These are phyloP conservation scores for Claviceps maximensis DNA, from an alignment of 2,329 filamentous ascomycete genomes.

Conservation along the genomic window DNA sequence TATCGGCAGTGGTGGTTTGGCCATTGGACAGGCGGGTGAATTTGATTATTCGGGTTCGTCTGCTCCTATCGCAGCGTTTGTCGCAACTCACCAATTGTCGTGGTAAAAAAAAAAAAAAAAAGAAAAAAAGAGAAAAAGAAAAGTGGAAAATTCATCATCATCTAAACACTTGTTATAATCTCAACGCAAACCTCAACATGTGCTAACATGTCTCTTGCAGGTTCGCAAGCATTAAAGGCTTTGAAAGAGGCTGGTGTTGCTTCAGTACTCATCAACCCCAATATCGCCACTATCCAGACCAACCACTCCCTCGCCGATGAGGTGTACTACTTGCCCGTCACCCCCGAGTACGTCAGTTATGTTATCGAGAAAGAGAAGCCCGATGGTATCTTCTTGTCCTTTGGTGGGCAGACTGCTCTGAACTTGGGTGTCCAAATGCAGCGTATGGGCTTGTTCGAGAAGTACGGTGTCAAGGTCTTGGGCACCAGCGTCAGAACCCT, in stretches of 20 bases:
- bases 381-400: conserved; percentile 94
- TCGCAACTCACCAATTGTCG: neutral
- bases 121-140: neutral
- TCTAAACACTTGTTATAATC: no score
- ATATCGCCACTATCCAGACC: conserved; percentile 97
- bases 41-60: conserved; percentile 91
- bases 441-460: conserved; percentile 86
- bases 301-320: conserved; percentile 93
- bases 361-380: conserved; percentile 94
- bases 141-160: neutral
- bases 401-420: conserved; percentile 92
- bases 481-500: conserved; percentile 91
- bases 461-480: conserved; percentile 88
- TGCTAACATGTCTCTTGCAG: conserved; percentile 30
- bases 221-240: conserved; percentile 91
- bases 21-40: conserved; percentile 95
- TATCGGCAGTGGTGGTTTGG: conserved; percentile 87
- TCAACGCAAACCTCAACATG: neutral
- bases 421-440: conserved; percentile 97
- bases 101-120: neutral
- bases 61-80: neutral
- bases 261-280: conserved; percentile 92
- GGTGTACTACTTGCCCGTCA: conserved; percentile 96
- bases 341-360: conserved; percentile 92
- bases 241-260: conserved; percentile 87